Conservation (phyloP, 1,284 basidiomycete genomes). For the Marasmius tenuissimus region DNA sequence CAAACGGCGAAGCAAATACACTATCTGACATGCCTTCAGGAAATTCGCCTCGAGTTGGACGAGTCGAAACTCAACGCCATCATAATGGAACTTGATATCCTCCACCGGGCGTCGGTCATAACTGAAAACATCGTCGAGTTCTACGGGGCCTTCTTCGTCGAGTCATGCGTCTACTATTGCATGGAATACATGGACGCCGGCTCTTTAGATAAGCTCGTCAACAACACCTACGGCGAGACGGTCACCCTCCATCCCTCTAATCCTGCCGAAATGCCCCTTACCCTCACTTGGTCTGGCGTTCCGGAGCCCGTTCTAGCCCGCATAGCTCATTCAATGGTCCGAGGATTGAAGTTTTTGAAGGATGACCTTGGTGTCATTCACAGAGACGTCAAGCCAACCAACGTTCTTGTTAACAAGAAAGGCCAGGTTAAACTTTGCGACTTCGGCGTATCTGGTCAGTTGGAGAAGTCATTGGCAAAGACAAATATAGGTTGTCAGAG, state of each 20-base stretch:
- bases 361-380: constrained; percentile 97
- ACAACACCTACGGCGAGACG: constrained; percentile 29
- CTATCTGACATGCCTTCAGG: constrained; percentile 48
- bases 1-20: neutral
- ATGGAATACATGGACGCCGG: constrained; percentile 99
- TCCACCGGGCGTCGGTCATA: constrained; percentile 78
- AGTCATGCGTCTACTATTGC: constrained; percentile 98
- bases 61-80: constrained; percentile 93
- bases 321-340: constrained; percentile 82
- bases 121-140: constrained; percentile 96
- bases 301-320: constrained; percentile 87
- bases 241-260: constrained; percentile 1
- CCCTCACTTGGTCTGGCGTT: constrained; percentile 49
- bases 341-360: constrained; percentile 94
- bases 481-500: constrained; percentile 99
- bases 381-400: constrained; percentile 97
- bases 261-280: constrained; percentile 11
- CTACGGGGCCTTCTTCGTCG: constrained; percentile 98
- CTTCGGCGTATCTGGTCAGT: constrained; percentile 96
- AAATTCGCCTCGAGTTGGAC: constrained; percentile 97
- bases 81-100: constrained; percentile 97
- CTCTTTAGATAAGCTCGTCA: constrained; percentile 82
- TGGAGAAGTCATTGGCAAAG: constrained; percentile 95
- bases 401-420: constrained; percentile 87
- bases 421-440: constrained; percentile 96